Conservation (phyloP, 257 asterid genomes). For the Solanum tarapatanum region DNA sequence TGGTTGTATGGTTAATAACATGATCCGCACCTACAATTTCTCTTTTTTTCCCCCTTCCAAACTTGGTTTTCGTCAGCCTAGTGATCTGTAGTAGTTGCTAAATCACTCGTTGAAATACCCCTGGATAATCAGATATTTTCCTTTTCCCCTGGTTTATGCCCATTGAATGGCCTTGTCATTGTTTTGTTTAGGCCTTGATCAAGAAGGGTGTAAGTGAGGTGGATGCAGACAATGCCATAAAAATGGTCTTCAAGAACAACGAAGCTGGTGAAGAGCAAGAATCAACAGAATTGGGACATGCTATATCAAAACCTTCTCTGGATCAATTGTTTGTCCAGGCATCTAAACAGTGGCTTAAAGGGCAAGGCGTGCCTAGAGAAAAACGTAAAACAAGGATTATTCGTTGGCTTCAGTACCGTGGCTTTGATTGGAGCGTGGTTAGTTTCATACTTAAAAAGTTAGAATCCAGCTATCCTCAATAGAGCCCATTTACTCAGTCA, state of each 20-base stretch:
- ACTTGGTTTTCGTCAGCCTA: neutral
- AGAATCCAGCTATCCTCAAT: conserved; percentile 33
- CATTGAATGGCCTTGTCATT: neutral
- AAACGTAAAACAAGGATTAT: conserved; percentile 62
- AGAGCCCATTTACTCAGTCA: conserved; percentile 6
- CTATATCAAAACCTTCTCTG: conserved; percentile 54
- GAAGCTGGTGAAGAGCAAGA: conserved; percentile 32
- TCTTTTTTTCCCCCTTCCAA: neutral
- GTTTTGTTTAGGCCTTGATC: conserved; percentile 35
- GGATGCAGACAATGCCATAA: conserved; percentile 58
- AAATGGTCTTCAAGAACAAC: conserved; percentile 37
- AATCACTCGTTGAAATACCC: neutral
- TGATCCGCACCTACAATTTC: neutral
- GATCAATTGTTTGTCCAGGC: conserved; percentile 57
- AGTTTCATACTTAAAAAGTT: conserved; percentile 42
- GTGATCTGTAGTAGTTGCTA: neutral
- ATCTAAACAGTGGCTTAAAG: conserved; percentile 76
- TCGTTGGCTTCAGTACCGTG: conserved; percentile 95
- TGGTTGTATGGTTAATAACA: neutral
- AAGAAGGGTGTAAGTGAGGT: conserved; percentile 52
- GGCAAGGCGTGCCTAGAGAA: conserved; percentile 37
- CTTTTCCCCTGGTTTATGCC: neutral
- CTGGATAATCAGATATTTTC: neutral
- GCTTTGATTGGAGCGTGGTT: conserved; percentile 55
- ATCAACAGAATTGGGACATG: conserved; percentile 34